Conservation (phyloP, 192 early-diverging fungal genomes). For the Linnemannia zychae region DNA sequence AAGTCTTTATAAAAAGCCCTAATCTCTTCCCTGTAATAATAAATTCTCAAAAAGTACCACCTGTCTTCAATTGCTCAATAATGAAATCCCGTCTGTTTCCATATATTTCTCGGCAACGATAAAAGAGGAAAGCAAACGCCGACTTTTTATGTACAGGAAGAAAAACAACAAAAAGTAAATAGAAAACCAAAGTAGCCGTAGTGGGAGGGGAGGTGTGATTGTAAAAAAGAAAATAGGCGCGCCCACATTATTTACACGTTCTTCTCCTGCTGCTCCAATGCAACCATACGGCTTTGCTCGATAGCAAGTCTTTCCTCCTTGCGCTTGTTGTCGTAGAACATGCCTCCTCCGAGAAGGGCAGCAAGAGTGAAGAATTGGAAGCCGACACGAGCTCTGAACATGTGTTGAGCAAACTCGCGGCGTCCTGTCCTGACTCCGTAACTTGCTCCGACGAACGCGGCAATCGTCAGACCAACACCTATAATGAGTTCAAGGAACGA, state of each 20-base stretch:
- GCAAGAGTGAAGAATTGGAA: slow-evolving; percentile 54
- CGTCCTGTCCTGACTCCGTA: slow-evolving; percentile 56
- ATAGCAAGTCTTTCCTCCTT: slow-evolving; percentile 44
- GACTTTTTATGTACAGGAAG: not conserved
- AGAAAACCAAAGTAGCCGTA: not conserved
- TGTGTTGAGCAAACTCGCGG: slow-evolving; percentile 55
- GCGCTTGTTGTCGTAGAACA: slow-evolving; percentile 56
- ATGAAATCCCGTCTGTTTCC: slow-evolving; percentile 2
- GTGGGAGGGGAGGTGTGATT: too few relatives aligned
- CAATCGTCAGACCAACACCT: slow-evolving; percentile 56
- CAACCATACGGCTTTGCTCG: slow-evolving; percentile 34
- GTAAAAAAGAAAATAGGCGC: not conserved
- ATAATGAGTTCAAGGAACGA: not conserved
- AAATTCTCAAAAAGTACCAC: not conserved
- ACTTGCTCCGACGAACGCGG: slow-evolving; percentile 53
- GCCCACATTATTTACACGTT: slow-evolving; percentile 19
- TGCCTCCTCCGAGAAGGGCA: slow-evolving; percentile 43
- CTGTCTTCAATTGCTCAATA: not conserved
- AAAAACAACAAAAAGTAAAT: not conserved
- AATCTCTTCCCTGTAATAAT: not conserved
- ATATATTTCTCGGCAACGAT: slow-evolving; percentile 1
- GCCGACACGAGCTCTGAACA: slow-evolving; percentile 57
- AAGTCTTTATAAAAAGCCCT: not conserved
- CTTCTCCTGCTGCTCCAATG: slow-evolving; percentile 24
- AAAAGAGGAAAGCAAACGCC: slow-evolving; percentile 5